Evolutionary conservation across 208 protist species (phyloP).

Genomic region (Crithidia sp.): DNA sequence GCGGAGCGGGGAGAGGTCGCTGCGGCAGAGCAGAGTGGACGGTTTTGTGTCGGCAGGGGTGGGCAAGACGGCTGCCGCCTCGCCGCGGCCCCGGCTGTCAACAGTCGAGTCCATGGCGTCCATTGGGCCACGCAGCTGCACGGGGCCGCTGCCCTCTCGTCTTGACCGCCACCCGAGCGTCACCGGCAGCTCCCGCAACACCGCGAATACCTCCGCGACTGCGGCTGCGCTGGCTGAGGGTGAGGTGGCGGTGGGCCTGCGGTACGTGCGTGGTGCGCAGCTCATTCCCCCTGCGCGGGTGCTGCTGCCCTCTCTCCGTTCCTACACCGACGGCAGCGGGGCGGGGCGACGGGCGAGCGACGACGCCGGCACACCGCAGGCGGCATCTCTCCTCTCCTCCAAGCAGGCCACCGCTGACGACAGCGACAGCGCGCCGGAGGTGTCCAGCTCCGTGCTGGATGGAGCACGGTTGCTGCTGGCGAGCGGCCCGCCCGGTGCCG

Average conservation of each 20-base stretch:
- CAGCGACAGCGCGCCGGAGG: too few species aligned
- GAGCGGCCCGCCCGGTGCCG: conserved; percentile 18
- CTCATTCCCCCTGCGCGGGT: conserved; percentile 14
- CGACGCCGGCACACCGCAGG: background rate
- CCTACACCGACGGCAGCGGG: background rate
- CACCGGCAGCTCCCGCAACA: background rate
- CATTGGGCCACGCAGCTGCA: background rate
- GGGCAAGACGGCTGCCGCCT: background rate
- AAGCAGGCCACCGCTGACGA: background rate
- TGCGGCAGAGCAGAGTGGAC: too few species aligned
- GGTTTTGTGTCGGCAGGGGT: background rate
- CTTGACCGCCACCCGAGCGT: background rate
- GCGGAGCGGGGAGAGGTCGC: too few species aligned
- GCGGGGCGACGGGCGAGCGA: background rate
- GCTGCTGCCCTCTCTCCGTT: conserved; percentile 6
- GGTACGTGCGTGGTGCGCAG: conserved; percentile 12
- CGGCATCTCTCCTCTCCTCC: background rate
- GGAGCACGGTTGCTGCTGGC: conserved; percentile 14
- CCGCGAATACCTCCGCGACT: background rate
- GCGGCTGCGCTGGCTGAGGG: too few species aligned
- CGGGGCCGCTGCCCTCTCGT: background rate
- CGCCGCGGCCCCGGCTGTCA: background rate
- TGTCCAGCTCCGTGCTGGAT: background rate
- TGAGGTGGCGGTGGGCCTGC: background rate
- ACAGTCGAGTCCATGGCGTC: background rate